Evolutionary conservation across 805 yeast genomes (phyloP), one percentile per base, ranked within the genome.

Genomic region (Candida ficus): DNA sequence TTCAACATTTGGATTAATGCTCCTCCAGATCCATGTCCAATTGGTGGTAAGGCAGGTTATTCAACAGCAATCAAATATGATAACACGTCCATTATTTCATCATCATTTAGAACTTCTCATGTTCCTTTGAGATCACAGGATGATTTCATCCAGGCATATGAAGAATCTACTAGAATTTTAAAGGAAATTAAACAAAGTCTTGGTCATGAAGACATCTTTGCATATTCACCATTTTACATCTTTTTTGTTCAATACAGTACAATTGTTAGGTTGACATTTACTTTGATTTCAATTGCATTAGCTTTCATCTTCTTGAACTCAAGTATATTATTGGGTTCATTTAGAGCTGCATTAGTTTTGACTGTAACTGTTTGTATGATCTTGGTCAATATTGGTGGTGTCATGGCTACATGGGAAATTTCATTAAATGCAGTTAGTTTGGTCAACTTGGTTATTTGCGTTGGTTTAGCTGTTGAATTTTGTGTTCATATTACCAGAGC

Each of bases 21-120:
- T 1, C 85, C 87, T 20, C 84, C 95, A 42, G 93, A 85, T 53
- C 87, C 91, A 3, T 91, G 99, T 60, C 96, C 98, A 1, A 65
- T 91, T 21, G 98, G 96, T 4, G 99, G 99, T 2, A 84, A 85
- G 54, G 97, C 97, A 0, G 95, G 97, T 0, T 91, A 91, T 57
- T 71, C 84, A 1, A 62, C 68, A 5, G 68, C 89, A 1, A 64
- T 87, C 10, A 63, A 71, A 2, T 63, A 70, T 21, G 68, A 69
- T 42, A 62, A 63, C 23, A 62, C 64, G 1, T 49, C 60, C 1
- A 70, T 88, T 5, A 48, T 55, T 9, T 67, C 91, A 2, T 76
- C 88, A 1, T 70, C 73, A n/a, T 88, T 91, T 64, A 68, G 98
- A 49, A 77, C 91, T 2, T 73, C 85, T 7, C 98, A 93, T 58